Percentiles rank a stretch among this genome's conserved stretches.
Conservation (phyloP, 257 asterid species). For the Solanum megistacrolobum region DNA sequence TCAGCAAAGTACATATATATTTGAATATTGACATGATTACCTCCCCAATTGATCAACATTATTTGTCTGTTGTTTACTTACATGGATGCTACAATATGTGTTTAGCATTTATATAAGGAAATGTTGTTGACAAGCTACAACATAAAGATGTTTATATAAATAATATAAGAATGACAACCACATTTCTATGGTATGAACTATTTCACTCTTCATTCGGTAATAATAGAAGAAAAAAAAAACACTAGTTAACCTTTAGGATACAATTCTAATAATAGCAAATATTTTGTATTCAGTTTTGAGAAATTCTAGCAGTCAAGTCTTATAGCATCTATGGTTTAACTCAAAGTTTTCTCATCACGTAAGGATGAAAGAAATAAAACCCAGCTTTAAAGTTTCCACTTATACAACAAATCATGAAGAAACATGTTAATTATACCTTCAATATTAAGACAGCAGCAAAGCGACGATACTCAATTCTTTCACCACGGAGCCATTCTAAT, state of each 20-base stretch:
- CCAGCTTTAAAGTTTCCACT: constrained; percentile 3
- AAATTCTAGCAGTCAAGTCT: not conserved
- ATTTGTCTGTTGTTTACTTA: not conserved
- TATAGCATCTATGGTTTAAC: not conserved
- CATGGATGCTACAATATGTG: not conserved
- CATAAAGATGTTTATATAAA: not conserved
- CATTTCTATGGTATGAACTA: not conserved
- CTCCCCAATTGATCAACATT: not conserved
- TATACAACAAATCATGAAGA: not conserved
- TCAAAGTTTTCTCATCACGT: not conserved
- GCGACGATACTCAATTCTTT: constrained; percentile 86
- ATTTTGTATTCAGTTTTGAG: not conserved
- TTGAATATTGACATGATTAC: not conserved
- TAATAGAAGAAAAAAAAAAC: not conserved
- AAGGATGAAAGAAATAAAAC: not conserved
- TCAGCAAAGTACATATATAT: not conserved
- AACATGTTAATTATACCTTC: constrained; percentile 44
- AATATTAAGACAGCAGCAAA: constrained; percentile 91
- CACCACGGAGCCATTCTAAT: constrained; percentile 92
- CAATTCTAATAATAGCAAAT: not conserved
- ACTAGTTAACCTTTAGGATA: not conserved
- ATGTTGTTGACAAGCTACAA: not conserved
- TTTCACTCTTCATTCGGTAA: not conserved
- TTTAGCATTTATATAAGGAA: not conserved
- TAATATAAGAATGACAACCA: not conserved